Evolutionary conservation across 2,329 filamentous ascomycete species (phyloP).

Genomic region (Colletotrichum agaves): DNA sequence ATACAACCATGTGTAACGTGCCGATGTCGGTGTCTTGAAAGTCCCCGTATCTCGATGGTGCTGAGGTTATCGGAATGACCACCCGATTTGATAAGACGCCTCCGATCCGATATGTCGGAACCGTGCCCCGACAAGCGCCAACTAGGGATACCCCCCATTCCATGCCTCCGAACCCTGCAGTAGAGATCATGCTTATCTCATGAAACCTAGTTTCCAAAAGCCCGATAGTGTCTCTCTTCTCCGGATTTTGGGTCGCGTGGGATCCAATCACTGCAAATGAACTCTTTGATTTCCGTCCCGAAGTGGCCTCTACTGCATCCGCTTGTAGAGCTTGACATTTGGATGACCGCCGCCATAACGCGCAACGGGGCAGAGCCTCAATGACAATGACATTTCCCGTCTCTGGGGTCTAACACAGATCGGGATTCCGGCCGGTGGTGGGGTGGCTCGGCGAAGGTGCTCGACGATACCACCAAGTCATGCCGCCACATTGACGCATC

Average conservation of each 20-base stretch:
- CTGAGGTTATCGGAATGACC: conserved; percentile 18
- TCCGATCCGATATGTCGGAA: conserved; percentile 34
- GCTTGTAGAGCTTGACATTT: neutral
- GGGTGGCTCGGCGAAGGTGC: conserved; percentile 7
- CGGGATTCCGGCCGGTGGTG: conserved; percentile 15
- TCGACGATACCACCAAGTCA: conserved; percentile 22
- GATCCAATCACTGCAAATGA: conserved; percentile 11
- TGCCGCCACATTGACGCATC: conserved; percentile 15
- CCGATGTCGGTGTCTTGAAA: conserved; percentile 6
- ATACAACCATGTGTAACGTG: neutral
- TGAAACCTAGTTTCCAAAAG: conserved; percentile 18
- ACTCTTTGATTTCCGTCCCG: neutral
- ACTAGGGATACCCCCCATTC: conserved; percentile 6
- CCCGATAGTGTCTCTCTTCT: neutral
- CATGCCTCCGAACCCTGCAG: neutral
- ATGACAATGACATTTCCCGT: neutral
- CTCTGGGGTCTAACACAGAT: conserved; percentile 15
- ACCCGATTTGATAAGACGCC: conserved; percentile 14
- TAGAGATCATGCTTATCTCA: conserved; percentile 34
- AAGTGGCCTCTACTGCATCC: conserved; percentile 8
- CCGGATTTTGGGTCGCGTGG: conserved; percentile 2
- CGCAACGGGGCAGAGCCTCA: conserved; percentile 21
- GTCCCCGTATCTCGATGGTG: neutral
- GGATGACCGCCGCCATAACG: conserved; percentile 21
- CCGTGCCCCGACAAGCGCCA: conserved; percentile 8